These are phyloP conservation scores for Apiotrichum akiyoshidainum DNA, from an alignment of 1,284 basidiomycete species.

Conservation along the genomic window DNA sequence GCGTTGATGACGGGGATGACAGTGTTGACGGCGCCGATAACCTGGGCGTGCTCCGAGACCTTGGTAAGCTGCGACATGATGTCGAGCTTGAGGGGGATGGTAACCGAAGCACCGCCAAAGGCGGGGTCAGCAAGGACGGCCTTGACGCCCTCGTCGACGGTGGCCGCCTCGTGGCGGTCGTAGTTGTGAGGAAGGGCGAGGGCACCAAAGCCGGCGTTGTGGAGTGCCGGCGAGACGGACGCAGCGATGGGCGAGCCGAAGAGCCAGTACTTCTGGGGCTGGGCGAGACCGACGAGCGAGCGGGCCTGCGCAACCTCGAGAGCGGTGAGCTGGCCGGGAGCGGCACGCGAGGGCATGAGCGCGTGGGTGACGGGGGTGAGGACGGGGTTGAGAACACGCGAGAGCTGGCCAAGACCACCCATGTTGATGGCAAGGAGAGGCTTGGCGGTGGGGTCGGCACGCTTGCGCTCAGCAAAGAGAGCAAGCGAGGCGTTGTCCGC, in stretches of 20 bases:
- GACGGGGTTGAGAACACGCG: constrained; percentile 78
- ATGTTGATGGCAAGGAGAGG: constrained; percentile 94
- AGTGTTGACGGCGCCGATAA: constrained; percentile 91
- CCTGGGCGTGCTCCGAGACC: constrained; percentile 71
- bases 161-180: constrained; percentile 68
- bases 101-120: constrained; percentile 95
- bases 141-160: constrained; percentile 65
- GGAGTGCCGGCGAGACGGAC: constrained; percentile 87
- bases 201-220: constrained; percentile 80
- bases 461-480: constrained; percentile 60
- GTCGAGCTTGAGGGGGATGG: constrained; percentile 88
- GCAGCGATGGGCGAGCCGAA: constrained; percentile 85
- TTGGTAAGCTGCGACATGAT: constrained; percentile 74
- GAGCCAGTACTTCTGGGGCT: constrained; percentile 71
- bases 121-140: constrained; percentile 62
- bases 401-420: constrained; percentile 82
- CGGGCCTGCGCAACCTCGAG: constrained; percentile 77
- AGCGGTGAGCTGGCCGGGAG: constrained; percentile 89
- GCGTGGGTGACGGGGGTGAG: constrained; percentile 90
- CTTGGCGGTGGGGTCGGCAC: constrained; percentile 55
- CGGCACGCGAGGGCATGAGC: constrained; percentile 74
- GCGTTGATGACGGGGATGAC: constrained; percentile 60
- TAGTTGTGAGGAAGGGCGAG: constrained; percentile 83
- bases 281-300: constrained; percentile 73
- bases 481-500: constrained; percentile 79